Percentiles rank a stretch among this genome's conserved stretches.
Conservation (phyloP, 345 rosid genomes). For the Hibiscus trionum region DNA sequence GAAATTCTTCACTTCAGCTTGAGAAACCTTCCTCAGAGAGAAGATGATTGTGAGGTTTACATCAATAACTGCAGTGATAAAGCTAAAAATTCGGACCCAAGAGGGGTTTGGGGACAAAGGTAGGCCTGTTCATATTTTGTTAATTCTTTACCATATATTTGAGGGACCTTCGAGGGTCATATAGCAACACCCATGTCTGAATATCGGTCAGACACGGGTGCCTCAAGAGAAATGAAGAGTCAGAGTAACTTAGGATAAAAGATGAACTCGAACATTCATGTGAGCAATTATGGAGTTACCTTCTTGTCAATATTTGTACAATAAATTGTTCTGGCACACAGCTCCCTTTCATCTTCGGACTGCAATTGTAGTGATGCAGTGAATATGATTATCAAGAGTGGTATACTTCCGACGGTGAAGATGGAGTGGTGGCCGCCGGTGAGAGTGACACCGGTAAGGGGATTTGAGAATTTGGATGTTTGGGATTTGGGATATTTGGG, state of each 20-base stretch:
- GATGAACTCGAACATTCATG: not conserved
- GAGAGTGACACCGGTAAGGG: no score
- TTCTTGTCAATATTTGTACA: slow-evolving; percentile 90
- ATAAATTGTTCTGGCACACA: slow-evolving; percentile 85
- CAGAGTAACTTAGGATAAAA: not conserved
- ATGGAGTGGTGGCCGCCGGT: no score
- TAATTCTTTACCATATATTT: not conserved
- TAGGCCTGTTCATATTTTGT: not conserved
- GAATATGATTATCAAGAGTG: not conserved
- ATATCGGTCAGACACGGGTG: not conserved
- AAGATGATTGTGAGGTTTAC: not conserved
- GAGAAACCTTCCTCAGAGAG: slow-evolving; percentile 45
- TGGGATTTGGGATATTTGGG: no score
- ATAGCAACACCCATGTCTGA: not conserved
- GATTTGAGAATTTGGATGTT: no score
- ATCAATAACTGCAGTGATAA: not conserved
- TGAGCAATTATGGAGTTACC: slow-evolving; percentile 26
- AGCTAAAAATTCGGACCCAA: not conserved
- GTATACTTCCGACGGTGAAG: no score
- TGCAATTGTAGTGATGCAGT: slow-evolving; percentile 39
- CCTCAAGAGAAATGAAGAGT: not conserved
- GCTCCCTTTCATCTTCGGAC: slow-evolving; percentile 94
- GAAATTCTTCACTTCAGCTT: slow-evolving; percentile 69
- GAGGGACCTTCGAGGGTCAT: not conserved
- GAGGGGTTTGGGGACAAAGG: not conserved